Percentiles rank a stretch among this genome's conserved stretches.
Evolutionary conservation across 1,284 basidiomycete species (phyloP).

Genomic region (Heliocybe sulcata): DNA sequence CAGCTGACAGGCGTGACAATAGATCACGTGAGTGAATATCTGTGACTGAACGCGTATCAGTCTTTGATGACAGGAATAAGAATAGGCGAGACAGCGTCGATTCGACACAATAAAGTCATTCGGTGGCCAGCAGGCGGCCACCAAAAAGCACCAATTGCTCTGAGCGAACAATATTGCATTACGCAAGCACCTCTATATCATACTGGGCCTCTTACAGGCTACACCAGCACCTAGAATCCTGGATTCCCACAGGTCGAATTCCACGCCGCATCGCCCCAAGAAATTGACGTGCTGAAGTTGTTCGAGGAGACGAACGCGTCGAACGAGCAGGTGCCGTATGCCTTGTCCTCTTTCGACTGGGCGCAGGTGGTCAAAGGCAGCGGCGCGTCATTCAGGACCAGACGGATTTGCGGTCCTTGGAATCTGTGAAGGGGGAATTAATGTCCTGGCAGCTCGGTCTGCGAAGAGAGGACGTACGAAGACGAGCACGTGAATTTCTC

Average conservation of each 20-base stretch:
- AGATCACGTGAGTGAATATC: no score
- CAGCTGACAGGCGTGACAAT: no score
- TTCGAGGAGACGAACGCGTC: constrained; percentile 27
- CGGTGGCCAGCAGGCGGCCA: no score
- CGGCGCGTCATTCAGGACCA: constrained; percentile 35
- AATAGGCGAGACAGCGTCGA: no score
- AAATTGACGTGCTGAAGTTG: constrained; percentile 17
- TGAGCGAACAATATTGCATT: no score
- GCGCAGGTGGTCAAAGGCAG: constrained; percentile 29
- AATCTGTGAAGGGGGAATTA: constrained; percentile 21
- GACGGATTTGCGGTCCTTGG: constrained; percentile 31
- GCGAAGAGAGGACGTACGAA: constrained; percentile 17
- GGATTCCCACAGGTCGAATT: constrained; percentile 27
- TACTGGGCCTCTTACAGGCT: no score
- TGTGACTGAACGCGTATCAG: no score
- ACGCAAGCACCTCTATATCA: no score
- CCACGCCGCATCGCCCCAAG: constrained; percentile 28
- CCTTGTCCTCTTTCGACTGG: constrained; percentile 17
- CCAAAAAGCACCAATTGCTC: no score
- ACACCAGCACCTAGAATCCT: constrained; percentile 12
- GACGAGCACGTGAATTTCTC: constrained; percentile 32
- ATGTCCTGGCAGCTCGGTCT: neutral
- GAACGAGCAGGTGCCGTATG: constrained; percentile 31
- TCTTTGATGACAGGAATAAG: no score
- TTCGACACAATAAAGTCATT: no score